Evolutionary conservation across 257 asterid species (phyloP).

Genomic region (Scutellaria galericulata): DNA sequence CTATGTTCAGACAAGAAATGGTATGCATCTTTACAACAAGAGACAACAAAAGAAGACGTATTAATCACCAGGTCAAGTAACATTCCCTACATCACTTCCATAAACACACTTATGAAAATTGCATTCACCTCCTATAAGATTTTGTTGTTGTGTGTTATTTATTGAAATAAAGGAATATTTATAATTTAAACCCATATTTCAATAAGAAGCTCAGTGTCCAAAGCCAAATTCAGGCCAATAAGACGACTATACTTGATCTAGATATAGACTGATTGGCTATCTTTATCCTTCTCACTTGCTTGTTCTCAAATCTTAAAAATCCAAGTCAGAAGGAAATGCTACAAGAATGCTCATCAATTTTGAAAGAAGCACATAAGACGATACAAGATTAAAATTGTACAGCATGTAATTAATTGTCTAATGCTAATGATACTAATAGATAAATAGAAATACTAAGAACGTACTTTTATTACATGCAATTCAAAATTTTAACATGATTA

Average conservation of each 20-base stretch:
- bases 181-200: neutral
- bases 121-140: neutral
- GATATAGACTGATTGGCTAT: neutral
- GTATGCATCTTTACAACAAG: neutral
- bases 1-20: slow-evolving; percentile 1
- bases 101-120: slow-evolving; percentile 2
- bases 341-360: neutral
- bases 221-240: neutral
- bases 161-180: neutral
- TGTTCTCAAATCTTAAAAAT: neutral
- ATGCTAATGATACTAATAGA: neutral
- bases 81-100: too few species aligned
- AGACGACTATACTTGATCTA: neutral
- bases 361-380: neutral
- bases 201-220: slow-evolving; percentile 12
- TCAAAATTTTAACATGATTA: neutral
- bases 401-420: neutral
- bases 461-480: neutral
- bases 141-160: neutral
- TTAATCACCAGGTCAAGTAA: neutral
- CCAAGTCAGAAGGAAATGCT: neutral
- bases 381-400: neutral
- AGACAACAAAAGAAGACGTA: neutral
- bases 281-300: neutral
- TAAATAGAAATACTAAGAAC: neutral